These are phyloP conservation scores for Magnolia changhungtana DNA, from an alignment of 164 flowering plant genomes.

Conservation along the genomic window DNA sequence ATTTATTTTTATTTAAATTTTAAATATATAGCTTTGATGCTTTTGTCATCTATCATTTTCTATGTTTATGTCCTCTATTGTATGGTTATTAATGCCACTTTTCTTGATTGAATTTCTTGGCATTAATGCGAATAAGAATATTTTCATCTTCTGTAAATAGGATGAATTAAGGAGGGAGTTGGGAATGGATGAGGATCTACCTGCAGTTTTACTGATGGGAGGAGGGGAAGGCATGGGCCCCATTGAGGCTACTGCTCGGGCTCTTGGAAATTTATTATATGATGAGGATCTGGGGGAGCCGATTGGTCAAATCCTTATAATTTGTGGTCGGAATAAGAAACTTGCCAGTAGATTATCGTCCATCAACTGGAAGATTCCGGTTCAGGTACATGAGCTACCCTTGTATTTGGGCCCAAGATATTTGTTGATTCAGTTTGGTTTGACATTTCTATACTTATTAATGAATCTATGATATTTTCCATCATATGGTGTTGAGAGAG, in stretches of 20 bases:
- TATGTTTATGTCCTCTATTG: neutral
- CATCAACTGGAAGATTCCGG: constrained; percentile 86
- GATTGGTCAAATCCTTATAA: constrained; percentile 81
- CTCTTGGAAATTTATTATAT: constrained; percentile 72
- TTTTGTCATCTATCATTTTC: neutral
- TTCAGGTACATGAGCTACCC: constrained; percentile 51
- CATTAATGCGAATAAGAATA: neutral
- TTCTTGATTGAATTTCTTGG: neutral
- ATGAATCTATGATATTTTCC: no score
- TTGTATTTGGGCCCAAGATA: no score
- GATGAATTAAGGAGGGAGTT: constrained; percentile 67
- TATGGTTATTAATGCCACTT: neutral
- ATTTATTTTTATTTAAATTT: no score
- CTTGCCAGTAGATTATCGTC: constrained; percentile 61
- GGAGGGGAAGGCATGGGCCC: constrained; percentile 99
- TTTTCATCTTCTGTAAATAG: constrained; percentile 28
- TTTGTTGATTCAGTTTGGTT: no score
- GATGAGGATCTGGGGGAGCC: constrained; percentile 70
- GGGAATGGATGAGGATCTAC: constrained; percentile 92
- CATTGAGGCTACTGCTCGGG: constrained; percentile 90
- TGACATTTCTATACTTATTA: no score
- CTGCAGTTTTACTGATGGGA: constrained; percentile 94
- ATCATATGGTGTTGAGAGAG: no score
- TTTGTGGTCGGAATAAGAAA: constrained; percentile 92
- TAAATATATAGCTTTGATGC: neutral